Conservation (phyloP, 2,329 filamentous ascomycete species). For the Cryphonectria carpinicola region DNA sequence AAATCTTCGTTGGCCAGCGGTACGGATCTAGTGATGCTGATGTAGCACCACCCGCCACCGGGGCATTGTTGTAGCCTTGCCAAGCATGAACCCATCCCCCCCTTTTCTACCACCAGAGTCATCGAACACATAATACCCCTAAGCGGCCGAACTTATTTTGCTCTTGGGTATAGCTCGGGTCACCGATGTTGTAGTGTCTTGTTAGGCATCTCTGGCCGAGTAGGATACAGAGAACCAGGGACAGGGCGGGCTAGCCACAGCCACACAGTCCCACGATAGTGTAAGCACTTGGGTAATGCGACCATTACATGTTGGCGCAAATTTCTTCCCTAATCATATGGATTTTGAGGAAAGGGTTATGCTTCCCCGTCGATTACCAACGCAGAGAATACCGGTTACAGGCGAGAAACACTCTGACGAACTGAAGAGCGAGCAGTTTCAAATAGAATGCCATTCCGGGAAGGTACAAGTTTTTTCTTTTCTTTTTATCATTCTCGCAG, state of each 20-base stretch:
- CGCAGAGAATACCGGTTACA: constrained; percentile 35
- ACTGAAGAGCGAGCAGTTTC: constrained; percentile 42
- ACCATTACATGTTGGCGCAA: not conserved
- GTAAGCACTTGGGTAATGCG: not conserved
- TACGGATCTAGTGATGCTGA: not conserved
- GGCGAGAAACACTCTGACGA: constrained; percentile 41
- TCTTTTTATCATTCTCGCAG: not conserved
- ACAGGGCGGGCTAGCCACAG: not conserved
- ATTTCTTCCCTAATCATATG: not conserved
- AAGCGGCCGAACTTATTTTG: not conserved
- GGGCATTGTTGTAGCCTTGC: not conserved
- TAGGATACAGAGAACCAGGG: not conserved
- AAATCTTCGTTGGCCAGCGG: not conserved
- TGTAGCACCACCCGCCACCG: not conserved
- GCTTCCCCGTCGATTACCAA: not conserved
- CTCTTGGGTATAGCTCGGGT: too few relatives aligned
- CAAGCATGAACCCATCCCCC: not conserved
- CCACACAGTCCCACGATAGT: not conserved
- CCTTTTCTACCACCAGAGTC: not conserved
- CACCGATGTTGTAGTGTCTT: not conserved
- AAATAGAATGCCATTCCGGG: constrained; percentile 37
- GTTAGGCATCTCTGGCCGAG: not conserved
- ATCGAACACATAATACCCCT: not conserved
- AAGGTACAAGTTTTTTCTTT: constrained; percentile 27
- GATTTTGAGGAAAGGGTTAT: not conserved